phyloP scores from a whole-genome alignment of 2,329 filamentous ascomycete genomes.

The Penicillium nordicum region DNA sequence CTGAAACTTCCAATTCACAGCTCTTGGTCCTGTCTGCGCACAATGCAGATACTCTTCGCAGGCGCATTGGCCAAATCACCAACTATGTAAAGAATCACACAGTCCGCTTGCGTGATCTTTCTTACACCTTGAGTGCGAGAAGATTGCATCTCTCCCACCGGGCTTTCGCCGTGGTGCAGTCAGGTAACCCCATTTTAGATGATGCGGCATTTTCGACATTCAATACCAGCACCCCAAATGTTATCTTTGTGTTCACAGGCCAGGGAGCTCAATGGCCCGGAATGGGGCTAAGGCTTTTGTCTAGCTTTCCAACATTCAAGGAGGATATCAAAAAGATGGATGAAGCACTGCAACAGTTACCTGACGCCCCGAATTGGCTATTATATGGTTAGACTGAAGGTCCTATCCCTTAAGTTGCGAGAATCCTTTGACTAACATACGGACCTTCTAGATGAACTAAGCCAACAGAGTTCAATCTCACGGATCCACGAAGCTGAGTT shows the following conservation, averaged over 20 bases:
- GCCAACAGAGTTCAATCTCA: neutral
- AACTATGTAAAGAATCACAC: slow-evolving; percentile 8
- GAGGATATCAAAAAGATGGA: slow-evolving; percentile 18
- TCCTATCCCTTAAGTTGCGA: neutral
- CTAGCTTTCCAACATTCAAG: slow-evolving; percentile 16
- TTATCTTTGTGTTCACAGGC: slow-evolving; percentile 34
- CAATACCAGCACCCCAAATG: neutral
- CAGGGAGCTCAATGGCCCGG: slow-evolving; percentile 37
- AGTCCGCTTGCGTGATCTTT: slow-evolving; percentile 6
- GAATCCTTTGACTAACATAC: neutral
- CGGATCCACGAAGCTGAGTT: slow-evolving; percentile 25
- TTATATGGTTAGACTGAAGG: slow-evolving; percentile 4
- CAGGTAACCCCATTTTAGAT: neutral
- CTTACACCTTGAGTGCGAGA: slow-evolving; percentile 15
- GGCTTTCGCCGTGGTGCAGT: slow-evolving; percentile 9
- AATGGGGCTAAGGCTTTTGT: slow-evolving; percentile 33
- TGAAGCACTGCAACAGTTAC: slow-evolving; percentile 7
- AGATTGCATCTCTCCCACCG: slow-evolving; percentile 16
- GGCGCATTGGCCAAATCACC: slow-evolving; percentile 4
- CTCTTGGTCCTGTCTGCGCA: slow-evolving; percentile 20
- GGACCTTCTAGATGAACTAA: neutral
- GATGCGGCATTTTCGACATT: neutral
- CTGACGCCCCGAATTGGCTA: slow-evolving; percentile 1
- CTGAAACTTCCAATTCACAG: neutral
- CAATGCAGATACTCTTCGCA: slow-evolving; percentile 7